Evolutionary conservation across 1,284 basidiomycete genomes (phyloP).

Genomic region (Phaffia rhodozyma): DNA sequence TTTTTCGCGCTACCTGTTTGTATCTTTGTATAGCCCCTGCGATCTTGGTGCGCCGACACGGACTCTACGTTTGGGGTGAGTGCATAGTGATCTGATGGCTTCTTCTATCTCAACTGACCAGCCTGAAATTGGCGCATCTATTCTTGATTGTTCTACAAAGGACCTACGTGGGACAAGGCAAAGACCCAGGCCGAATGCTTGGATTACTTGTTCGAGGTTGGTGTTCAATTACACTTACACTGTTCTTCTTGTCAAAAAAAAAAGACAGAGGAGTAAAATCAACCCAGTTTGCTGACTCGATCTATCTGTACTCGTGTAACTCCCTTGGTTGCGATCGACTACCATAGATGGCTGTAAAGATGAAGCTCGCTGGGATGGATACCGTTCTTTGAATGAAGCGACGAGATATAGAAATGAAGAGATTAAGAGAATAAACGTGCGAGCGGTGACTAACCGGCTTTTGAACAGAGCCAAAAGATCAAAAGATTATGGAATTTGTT

Average conservation of each 20-base stretch:
- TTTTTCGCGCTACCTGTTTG: too few relatives aligned
- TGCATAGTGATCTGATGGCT: constrained; percentile 12
- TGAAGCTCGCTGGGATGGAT: constrained; percentile 37
- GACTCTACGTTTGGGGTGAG: constrained; percentile 72
- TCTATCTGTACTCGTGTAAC: not conserved
- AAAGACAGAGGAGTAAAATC: too few relatives aligned
- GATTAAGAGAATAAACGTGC: too few relatives aligned
- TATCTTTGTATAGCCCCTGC: constrained; percentile 41
- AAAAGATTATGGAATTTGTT: too few relatives aligned
- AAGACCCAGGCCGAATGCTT: constrained; percentile 80
- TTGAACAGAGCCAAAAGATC: too few relatives aligned
- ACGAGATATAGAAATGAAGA: too few relatives aligned
- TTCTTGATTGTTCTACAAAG: constrained; percentile 31
- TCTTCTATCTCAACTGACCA: not conserved
- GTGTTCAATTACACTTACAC: constrained; percentile 22
- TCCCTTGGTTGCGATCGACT: not conserved
- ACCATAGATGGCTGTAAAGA: constrained; percentile 44
- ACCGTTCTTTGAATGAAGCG: too few relatives aligned
- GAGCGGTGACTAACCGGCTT: too few relatives aligned
- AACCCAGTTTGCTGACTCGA: not conserved
- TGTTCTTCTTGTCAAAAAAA: not conserved
- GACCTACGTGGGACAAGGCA: constrained; percentile 69
- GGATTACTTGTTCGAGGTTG: constrained; percentile 75
- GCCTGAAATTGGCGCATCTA: not conserved
- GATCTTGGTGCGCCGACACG: constrained; percentile 66